Conservation (phyloP, 352 stramenopile genomes). For the Phytophthora sojae region DNA sequence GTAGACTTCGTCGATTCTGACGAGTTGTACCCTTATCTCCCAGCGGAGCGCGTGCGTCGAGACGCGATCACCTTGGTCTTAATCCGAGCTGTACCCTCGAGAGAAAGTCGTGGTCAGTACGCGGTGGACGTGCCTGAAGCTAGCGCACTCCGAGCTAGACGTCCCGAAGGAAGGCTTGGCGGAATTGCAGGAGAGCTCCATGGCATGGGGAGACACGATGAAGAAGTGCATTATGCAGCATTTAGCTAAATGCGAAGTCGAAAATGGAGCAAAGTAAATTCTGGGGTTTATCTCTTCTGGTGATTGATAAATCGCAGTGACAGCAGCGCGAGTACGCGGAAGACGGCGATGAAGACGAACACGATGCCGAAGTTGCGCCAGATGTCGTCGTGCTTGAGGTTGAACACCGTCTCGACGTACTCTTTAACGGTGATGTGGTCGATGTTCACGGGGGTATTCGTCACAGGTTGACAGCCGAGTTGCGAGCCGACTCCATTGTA, state of each 20-base stretch:
- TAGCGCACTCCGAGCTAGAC: constrained; percentile 20
- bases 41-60: constrained; percentile 34
- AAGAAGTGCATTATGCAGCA: constrained; percentile 28
- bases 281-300: constrained; percentile 39
- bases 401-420: no score
- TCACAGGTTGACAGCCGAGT: constrained; percentile 29
- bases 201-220: constrained; percentile 31
- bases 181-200: constrained; percentile 25
- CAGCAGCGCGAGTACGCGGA: no score
- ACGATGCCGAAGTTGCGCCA: no score
- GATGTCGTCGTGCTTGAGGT: no score
- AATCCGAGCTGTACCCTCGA: constrained; percentile 1
- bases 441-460: constrained; percentile 10
- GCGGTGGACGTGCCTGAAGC: constrained; percentile 26
- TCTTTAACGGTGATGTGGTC: no score
- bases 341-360: no score
- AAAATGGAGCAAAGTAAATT: no score
- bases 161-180: constrained; percentile 17
- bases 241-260: constrained; percentile 18
- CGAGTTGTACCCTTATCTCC: constrained; percentile 44
- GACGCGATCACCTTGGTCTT: constrained; percentile 38
- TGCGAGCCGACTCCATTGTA: constrained; percentile 20
- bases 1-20: constrained; percentile 49
- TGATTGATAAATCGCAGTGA: neutral
- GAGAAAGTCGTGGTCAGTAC: constrained; percentile 30